phyloP scores from a whole-genome alignment of 257 asterid species.

The Solanum gracilifrons region DNA sequence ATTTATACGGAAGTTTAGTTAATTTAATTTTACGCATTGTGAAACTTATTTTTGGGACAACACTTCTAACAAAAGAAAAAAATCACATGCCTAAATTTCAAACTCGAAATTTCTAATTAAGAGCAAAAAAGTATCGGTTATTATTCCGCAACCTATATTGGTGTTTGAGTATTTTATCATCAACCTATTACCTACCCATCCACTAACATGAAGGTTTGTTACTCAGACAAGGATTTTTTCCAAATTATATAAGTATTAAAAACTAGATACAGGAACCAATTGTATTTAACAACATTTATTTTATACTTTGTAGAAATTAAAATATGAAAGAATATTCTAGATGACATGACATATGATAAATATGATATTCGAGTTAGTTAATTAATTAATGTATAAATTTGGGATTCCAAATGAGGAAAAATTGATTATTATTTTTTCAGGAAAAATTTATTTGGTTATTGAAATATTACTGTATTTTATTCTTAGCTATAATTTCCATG shows the following conservation, averaged over 20 bases:
- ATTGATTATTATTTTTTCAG: neutral
- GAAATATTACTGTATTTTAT: neutral
- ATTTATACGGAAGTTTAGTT: accelerated
- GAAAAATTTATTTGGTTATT: neutral
- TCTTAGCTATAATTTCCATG: neutral
- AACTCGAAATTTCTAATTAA: accelerated
- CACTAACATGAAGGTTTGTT: neutral
- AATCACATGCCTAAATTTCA: accelerated
- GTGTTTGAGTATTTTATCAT: neutral
- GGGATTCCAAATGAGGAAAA: neutral
- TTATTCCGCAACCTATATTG: neutral
- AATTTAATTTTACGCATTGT: neutral
- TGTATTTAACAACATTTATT: neutral
- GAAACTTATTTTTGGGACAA: neutral
- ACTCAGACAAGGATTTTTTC: neutral
- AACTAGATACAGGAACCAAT: neutral
- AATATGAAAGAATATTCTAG: neutral
- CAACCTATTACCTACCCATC: neutral
- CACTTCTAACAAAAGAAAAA: neutral
- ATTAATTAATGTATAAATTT: neutral
- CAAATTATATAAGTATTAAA: neutral
- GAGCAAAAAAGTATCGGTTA: accelerated
- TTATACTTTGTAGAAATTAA: neutral
- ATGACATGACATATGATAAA: neutral
- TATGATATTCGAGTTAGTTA: neutral